A percentile compares a stretch with the other conserved stretches of the same genome.
Evolutionary conservation across 2,329 filamentous ascomycete species (phyloP).

Genomic region (Fusarium setosum): DNA sequence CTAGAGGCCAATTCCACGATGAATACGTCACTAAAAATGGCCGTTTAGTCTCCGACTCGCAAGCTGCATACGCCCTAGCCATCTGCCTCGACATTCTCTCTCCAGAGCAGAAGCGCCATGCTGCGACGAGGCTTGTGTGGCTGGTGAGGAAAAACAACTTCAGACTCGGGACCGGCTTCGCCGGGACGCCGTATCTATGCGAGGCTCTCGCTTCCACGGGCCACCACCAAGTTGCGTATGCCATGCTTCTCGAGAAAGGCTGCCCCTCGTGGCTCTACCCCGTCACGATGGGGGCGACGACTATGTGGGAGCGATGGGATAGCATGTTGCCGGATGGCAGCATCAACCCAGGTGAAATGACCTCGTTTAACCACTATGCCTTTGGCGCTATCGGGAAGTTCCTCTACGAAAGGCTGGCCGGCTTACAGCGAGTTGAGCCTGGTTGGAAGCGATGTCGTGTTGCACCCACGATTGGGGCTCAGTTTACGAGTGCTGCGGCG

Average conservation of each 20-base stretch:
- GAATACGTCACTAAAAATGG: slow-evolving; percentile 21
- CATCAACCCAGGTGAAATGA: slow-evolving; percentile 55
- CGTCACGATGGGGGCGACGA: slow-evolving; percentile 53
- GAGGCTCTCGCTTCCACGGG: not conserved
- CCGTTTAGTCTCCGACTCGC: slow-evolving; percentile 16
- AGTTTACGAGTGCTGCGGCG: slow-evolving; percentile 8
- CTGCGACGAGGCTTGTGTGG: slow-evolving; percentile 1
- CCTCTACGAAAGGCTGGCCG: slow-evolving; percentile 43
- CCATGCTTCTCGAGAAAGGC: slow-evolving; percentile 50
- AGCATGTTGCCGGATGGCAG: slow-evolving; percentile 50
- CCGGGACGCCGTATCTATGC: slow-evolving; percentile 50
- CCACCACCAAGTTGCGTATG: slow-evolving; percentile 36
- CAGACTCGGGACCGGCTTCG: slow-evolving; percentile 38
- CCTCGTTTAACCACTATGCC: slow-evolving; percentile 56
- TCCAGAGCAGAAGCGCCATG: not conserved
- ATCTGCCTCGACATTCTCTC: slow-evolving; percentile 17
- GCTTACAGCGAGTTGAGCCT: slow-evolving; percentile 20
- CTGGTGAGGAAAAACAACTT: slow-evolving; percentile 22
- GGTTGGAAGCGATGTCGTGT: slow-evolving; percentile 28
- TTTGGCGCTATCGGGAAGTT: slow-evolving; percentile 53
- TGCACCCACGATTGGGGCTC: not conserved
- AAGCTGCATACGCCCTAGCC: slow-evolving; percentile 22
- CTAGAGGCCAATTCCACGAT: slow-evolving; percentile 23
- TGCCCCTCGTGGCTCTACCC: slow-evolving; percentile 54
- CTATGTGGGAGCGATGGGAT: slow-evolving; percentile 57